Evolutionary conservation across 768 basidiomycete species (phyloP), one percentile per base, ranked within the genome.

Genomic region (Naganishia antarctica): DNA sequence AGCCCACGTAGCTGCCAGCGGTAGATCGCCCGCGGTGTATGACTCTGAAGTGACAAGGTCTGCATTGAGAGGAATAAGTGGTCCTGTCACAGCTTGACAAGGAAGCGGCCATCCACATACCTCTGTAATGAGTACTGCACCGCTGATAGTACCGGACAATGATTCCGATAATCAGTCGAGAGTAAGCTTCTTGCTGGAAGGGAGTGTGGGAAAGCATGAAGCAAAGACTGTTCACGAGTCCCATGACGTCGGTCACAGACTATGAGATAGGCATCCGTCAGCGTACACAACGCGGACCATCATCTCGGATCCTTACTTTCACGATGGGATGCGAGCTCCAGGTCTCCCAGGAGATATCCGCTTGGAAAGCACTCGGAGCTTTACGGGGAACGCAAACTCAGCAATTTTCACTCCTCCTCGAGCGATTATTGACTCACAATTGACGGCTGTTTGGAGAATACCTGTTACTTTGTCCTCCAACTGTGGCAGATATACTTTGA

Each of bases 121-220:
- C 83, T 67, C 91, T 87, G 75, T 90, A 96, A 41, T 86, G 83
- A 71, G 91, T 87, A 69, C 89, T 91, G 69, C 91, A 97, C 28
- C 88, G 85, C 73, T 96, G 91, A 71, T 97, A 96, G 74, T 94
- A 96, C 76, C 96, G 92, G 43, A 94, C 91, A 63, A 97, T 88
- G 60, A 98, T 88, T 16, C 88, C 87, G 32, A 98, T 83, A 63
- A 98, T 93, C 31, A 98, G 81, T n/a, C 91, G 84, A 18, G 90
- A 87, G 74, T 97, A 96, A 73, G 87, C 92, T 77, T 98, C 94
- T 66, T 87, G 83, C 73, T 97, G 94, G 79, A 98, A 98, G 0
- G 93, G 92, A 18, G 90, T 91, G 5, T 85, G 87, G 63, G 86
- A 83, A 21, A 96, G 84, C 91, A 97, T 94, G 8, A 85, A 82